Evolutionary conservation across 2,329 filamentous ascomycete species (phyloP).

Genomic region (Stagonosporopsis rhizophila): DNA sequence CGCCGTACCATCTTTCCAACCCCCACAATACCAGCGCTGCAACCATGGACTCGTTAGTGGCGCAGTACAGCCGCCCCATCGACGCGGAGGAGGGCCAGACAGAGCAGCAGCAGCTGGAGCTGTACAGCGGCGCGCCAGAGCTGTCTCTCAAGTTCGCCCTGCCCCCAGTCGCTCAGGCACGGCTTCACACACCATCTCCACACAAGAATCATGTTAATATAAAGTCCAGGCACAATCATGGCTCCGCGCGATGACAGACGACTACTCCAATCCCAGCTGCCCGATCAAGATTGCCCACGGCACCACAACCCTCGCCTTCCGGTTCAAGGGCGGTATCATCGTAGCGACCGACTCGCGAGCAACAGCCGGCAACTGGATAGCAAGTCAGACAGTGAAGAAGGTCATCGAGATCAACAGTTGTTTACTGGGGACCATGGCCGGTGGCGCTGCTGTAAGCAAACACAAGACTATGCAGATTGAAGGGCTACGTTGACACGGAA

Average conservation of each 20-base stretch:
- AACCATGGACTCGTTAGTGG: slow-evolving; percentile 88
- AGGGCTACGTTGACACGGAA: slow-evolving; percentile 24
- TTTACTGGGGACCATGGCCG: slow-evolving; percentile 96
- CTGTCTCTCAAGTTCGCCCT: slow-evolving; percentile 94
- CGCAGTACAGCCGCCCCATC: slow-evolving; percentile 84
- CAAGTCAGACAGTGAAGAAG: slow-evolving; percentile 99
- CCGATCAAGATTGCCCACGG: slow-evolving; percentile 99
- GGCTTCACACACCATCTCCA: neutral
- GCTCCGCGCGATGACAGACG: slow-evolving; percentile 96
- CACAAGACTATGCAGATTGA: neutral
- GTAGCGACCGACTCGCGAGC: slow-evolving; percentile 97
- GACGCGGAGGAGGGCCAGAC: slow-evolving; percentile 75
- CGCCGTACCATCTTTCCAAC: slow-evolving; percentile 1
- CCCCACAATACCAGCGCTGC: slow-evolving; percentile 18
- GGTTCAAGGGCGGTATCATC: slow-evolving; percentile 98
- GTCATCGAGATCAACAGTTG: slow-evolving; percentile 98
- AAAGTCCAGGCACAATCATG: slow-evolving; percentile 79
- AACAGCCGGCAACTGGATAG: slow-evolving; percentile 98
- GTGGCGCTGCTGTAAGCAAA: slow-evolving; percentile 80
- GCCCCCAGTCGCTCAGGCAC: slow-evolving; percentile 87
- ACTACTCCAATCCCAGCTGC: slow-evolving; percentile 94
- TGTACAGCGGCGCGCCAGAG: slow-evolving; percentile 71
- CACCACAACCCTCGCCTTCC: slow-evolving; percentile 96
- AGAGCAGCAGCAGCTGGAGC: slow-evolving; percentile 76
- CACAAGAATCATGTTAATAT: slow-evolving; percentile 3